Evolutionary conservation across 164 flowering plant genomes (phyloP).

Genomic region (Cinnamomum micranthum): DNA sequence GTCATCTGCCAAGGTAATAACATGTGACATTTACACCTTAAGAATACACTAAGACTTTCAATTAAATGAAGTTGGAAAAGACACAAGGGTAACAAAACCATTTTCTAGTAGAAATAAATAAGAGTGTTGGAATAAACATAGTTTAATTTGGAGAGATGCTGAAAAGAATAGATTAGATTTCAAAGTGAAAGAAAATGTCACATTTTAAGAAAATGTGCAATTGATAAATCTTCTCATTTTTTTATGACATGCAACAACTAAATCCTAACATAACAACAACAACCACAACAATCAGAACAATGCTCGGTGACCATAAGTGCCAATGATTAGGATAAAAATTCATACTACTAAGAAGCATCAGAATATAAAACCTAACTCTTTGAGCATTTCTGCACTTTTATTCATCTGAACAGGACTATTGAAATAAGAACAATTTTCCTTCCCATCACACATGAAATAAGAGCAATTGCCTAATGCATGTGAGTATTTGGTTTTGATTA

Average conservation of each 20-base stretch:
- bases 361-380: neutral
- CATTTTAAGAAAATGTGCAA: neutral
- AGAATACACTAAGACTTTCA: neutral
- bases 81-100: neutral
- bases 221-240: neutral
- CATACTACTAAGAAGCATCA: neutral
- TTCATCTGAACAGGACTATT: neutral
- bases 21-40: neutral
- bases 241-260: neutral
- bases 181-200: neutral
- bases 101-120: neutral
- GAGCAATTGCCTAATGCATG: neutral
- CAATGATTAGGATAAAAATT: neutral
- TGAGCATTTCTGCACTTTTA: neutral
- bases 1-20: constrained; percentile 35
- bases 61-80: neutral
- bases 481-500: neutral
- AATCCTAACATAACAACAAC: neutral
- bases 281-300: neutral
- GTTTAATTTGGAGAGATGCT: neutral
- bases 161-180: neutral
- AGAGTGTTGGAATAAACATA: neutral
- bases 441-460: neutral
- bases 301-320: neutral
- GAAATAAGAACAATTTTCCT: neutral